Percentiles rank a stretch among this genome's conserved stretches.
phyloP scores from a whole-genome alignment of 2,329 filamentous ascomycete genomes.

The Sarocladium oryzae region DNA sequence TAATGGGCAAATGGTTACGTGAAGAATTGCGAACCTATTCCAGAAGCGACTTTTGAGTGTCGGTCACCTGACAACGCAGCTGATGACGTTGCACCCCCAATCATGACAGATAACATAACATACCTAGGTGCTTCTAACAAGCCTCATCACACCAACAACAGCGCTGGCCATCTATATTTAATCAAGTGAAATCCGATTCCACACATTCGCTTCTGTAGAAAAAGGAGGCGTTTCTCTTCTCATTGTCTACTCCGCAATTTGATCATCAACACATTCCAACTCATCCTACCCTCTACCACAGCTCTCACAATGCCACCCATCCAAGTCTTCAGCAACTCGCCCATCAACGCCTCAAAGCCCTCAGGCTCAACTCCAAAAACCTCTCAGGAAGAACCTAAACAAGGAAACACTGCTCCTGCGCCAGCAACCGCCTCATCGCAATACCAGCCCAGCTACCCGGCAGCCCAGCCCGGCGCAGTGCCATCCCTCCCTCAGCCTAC shows the following conservation, averaged over 20 bases:
- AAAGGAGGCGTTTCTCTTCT: too few species aligned
- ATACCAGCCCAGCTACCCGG: constrained; percentile 24
- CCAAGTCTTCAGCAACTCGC: constrained; percentile 51
- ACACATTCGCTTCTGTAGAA: too few species aligned
- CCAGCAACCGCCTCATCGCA: constrained; percentile 19
- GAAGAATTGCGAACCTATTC: neutral
- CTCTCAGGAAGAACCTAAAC: constrained; percentile 2
- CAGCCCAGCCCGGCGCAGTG: constrained; percentile 40
- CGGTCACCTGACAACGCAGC: constrained; percentile 3
- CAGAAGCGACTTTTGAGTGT: neutral
- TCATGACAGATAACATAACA: too few species aligned
- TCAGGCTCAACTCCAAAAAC: constrained; percentile 43
- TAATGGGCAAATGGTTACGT: neutral
- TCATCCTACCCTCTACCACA: neutral
- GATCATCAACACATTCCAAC: neutral
- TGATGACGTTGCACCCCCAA: constrained; percentile 6
- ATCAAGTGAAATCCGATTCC: too few species aligned
- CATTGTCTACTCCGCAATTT: too few species aligned
- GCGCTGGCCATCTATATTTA: too few species aligned
- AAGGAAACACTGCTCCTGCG: constrained; percentile 20
- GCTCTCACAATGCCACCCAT: constrained; percentile 51
- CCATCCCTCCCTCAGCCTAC: constrained; percentile 32
- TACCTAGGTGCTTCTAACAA: too few species aligned
- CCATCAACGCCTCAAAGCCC: constrained; percentile 51
- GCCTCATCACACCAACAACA: too few species aligned